These are phyloP conservation scores for Aspergillus asperescens DNA, from an alignment of 495 filamentous ascomycete genomes.

Conservation along the genomic window DNA sequence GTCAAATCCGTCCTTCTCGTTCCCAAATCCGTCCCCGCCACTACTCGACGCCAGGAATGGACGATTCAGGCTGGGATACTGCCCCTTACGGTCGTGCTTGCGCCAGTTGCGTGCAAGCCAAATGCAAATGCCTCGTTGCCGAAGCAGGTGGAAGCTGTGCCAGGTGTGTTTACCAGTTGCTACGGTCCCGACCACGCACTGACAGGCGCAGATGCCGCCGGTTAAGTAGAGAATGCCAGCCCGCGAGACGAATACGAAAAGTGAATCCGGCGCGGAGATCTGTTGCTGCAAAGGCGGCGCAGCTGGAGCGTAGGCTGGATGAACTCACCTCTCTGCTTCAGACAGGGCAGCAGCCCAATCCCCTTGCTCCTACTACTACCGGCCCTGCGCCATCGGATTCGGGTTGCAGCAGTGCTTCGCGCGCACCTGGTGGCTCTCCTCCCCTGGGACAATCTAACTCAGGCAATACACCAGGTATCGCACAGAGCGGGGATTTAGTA, in stretches of 20 bases:
- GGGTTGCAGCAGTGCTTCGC: background rate
- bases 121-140: conserved; percentile 6
- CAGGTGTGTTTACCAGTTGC: background rate
- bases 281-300: background rate
- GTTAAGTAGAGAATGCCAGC: conserved; percentile 9
- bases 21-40: too few relatives aligned
- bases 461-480: background rate
- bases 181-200: background rate
- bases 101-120: conserved; percentile 7
- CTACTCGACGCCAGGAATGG: too few relatives aligned
- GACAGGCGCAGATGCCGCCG: conserved; percentile 8
- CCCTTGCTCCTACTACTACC: background rate
- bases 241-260: background rate
- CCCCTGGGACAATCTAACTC: too few relatives aligned
- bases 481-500: background rate
- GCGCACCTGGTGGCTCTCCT: background rate
- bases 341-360: background rate
- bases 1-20: too few relatives aligned
- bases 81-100: conserved; percentile 14
- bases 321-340: conserved; percentile 9
- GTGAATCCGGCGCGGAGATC: background rate
- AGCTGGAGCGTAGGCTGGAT: conserved; percentile 10
- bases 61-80: too few relatives aligned
- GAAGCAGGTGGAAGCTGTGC: background rate
- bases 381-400: too few relatives aligned